Evolutionary conservation across 2,329 filamentous ascomycete species (phyloP).

Genomic region (Rhynchosporium agropyri): DNA sequence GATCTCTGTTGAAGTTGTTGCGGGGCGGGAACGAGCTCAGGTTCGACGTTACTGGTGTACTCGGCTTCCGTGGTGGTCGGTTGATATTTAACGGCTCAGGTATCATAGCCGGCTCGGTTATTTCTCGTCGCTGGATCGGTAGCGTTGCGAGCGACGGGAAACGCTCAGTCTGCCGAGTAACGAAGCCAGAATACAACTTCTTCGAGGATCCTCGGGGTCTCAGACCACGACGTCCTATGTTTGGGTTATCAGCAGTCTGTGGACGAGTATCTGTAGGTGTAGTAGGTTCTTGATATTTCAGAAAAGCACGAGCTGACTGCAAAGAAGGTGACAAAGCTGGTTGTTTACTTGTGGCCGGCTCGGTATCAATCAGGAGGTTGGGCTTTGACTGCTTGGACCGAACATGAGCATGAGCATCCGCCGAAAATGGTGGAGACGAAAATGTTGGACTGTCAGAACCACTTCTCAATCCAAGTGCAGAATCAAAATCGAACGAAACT

Average conservation of each 20-base stretch:
- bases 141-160: constrained; percentile 9
- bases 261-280: neutral
- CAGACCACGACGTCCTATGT: neutral
- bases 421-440: neutral
- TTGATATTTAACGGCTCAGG: constrained; percentile 14
- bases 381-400: neutral
- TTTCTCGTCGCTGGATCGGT: neutral
- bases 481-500: constrained; percentile 11
- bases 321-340: neutral
- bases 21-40: constrained; percentile 9
- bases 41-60: constrained; percentile 9
- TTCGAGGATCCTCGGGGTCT: constrained; percentile 1
- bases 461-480: constrained; percentile 5
- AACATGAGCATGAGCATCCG: constrained; percentile 1
- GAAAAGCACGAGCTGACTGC: neutral
- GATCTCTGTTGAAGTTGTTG: constrained; percentile 6
- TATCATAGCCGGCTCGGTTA: constrained; percentile 5
- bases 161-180: neutral
- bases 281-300: neutral
- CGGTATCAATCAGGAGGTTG: constrained; percentile 9
- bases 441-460: neutral
- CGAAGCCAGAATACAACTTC: neutral
- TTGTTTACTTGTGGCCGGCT: constrained; percentile 6
- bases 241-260: constrained; percentile 6
- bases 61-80: constrained; percentile 8